These are phyloP conservation scores for Russula foetens DNA, from an alignment of 768 basidiomycete species.

Conservation along the genomic window DNA sequence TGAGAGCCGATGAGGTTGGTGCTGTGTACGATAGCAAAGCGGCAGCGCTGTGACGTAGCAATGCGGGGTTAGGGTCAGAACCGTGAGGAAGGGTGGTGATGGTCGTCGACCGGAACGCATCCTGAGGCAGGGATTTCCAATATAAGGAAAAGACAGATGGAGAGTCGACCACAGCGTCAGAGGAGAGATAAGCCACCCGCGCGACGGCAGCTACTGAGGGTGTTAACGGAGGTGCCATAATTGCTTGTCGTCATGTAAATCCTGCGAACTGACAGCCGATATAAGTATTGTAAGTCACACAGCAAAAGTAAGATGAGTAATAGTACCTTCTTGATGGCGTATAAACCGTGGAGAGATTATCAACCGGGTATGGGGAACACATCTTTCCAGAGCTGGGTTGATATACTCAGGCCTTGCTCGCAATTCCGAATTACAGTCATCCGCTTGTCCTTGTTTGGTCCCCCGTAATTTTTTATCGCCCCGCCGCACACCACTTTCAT, in stretches of 20 bases:
- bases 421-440: constrained; percentile 7
- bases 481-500: no score
- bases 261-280: background rate
- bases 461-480: background rate
- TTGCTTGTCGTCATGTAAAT: no score
- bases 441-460: constrained; percentile 4
- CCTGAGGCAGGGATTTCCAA: constrained; percentile 31
- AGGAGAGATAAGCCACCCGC: constrained; percentile 63
- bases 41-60: constrained; percentile 38
- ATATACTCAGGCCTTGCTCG: background rate
- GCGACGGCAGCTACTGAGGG: constrained; percentile 39
- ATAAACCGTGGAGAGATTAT: background rate
- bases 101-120: constrained; percentile 24
- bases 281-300: background rate
- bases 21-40: constrained; percentile 56
- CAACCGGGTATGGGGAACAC: background rate
- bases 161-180: constrained; percentile 56
- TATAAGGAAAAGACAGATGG: constrained; percentile 34
- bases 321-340: background rate
- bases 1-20: constrained; percentile 40
- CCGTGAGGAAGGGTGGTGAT: constrained; percentile 48
- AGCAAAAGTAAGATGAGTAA: no score
- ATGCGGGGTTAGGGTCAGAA: constrained; percentile 54
- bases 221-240: constrained; percentile 10
- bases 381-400: background rate